These are phyloP conservation scores for Orychophragmus violaceus DNA, from an alignment of 345 rosid species.

Conservation along the genomic window DNA sequence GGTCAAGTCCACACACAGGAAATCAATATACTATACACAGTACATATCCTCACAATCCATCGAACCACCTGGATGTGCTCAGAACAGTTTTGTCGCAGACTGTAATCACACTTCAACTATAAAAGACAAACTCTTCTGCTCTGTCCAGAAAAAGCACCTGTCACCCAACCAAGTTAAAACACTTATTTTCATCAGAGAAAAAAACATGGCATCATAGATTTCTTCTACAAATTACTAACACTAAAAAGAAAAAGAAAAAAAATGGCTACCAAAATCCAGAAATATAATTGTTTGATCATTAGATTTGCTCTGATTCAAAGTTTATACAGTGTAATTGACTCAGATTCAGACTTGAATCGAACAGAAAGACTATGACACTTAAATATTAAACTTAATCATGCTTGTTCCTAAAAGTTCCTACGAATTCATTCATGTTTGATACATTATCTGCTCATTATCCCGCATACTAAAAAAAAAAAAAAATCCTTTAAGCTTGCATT, in stretches of 20 bases:
- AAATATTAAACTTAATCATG: not conserved
- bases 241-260: not conserved
- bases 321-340: not conserved
- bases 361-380: not conserved
- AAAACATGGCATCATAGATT: not conserved
- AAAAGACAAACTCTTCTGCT: not conserved
- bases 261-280: not conserved
- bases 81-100: not conserved
- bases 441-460: not conserved
- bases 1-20: not conserved
- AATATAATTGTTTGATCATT: not conserved
- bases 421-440: not conserved
- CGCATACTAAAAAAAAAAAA: not conserved
- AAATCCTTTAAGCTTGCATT: not conserved
- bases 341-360: not conserved
- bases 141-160: not conserved
- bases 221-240: not conserved
- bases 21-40: not conserved
- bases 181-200: not conserved
- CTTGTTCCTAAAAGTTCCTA: not conserved
- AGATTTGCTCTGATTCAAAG: not conserved
- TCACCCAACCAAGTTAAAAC: not conserved
- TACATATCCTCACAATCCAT: constrained; percentile 18
- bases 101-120: not conserved
- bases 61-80: not conserved